Conservation (phyloP, 2,329 filamentous ascomycete genomes). For the Gremmenia infestans region DNA sequence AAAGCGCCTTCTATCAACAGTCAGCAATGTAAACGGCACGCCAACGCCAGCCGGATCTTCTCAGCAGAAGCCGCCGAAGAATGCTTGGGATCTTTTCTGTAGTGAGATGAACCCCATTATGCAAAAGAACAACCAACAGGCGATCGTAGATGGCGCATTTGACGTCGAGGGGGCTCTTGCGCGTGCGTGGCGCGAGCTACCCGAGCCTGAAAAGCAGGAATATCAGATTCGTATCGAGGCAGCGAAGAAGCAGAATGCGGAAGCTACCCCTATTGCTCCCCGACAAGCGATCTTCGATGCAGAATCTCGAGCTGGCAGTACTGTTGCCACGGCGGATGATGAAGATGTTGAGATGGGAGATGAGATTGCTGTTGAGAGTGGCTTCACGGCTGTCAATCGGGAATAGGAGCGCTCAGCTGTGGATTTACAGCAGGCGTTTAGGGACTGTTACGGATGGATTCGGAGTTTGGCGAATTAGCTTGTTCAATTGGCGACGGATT, state of each 20-base stretch:
- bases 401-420: not conserved
- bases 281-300: conserved; percentile 15
- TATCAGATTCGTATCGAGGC: conserved; percentile 26
- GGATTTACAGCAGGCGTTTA: not conserved
- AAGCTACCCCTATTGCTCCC: conserved; percentile 18
- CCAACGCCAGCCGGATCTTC: not conserved
- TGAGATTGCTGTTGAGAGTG: conserved; percentile 25
- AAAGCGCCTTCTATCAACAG: conserved; percentile 17
- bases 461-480: not conserved
- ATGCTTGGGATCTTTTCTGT: conserved; percentile 28
- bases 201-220: conserved; percentile 16
- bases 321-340: conserved; percentile 21
- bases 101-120: conserved; percentile 24
- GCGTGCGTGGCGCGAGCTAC: conserved; percentile 25
- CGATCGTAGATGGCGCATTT: conserved; percentile 22
- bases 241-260: conserved; percentile 25
- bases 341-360: conserved; percentile 33
- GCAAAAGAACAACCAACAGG: conserved; percentile 19
- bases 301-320: conserved; percentile 9
- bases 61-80: conserved; percentile 15
- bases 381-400: conserved; percentile 31
- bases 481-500: not conserved
- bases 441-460: not conserved
- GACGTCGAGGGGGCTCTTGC: conserved; percentile 28
- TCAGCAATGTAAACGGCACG: conserved; percentile 32